A percentile compares a stretch with the other conserved stretches of the same genome.
Conservation (phyloP, 805 yeast species). For the Starmerella davenportii region DNA sequence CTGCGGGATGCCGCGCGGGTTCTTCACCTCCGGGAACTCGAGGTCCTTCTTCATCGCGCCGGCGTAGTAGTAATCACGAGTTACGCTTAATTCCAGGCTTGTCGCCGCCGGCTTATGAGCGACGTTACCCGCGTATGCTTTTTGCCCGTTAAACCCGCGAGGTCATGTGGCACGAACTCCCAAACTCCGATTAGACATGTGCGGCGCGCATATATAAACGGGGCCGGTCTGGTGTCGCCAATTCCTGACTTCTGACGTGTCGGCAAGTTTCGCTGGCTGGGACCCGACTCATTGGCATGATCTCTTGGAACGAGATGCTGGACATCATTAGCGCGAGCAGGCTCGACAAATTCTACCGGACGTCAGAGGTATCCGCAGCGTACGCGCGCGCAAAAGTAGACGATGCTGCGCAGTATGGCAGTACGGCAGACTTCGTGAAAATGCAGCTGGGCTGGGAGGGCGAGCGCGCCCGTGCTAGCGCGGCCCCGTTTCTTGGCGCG, state of each 20-base stretch:
- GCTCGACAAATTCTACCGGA: conserved; percentile 16
- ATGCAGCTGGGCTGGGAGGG: conserved; percentile 20
- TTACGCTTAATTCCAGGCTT: no score
- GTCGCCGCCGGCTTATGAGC: no score
- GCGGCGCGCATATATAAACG: no score
- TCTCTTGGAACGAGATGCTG: conserved; percentile 10
- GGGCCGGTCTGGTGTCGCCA: neutral
- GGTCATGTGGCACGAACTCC: neutral
- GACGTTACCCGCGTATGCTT: no score
- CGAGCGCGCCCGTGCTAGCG: conserved; percentile 1
- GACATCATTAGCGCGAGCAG: conserved; percentile 11
- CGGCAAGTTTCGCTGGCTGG: no score
- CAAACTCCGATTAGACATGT: neutral
- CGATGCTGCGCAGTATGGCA: conserved; percentile 12
- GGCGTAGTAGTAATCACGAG: no score
- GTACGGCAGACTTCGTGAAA: conserved; percentile 17
- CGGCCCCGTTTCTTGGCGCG: conserved; percentile 10
- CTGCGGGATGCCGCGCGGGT: conserved; percentile 91
- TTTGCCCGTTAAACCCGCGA: neutral
- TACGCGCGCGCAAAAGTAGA: conserved; percentile 8
- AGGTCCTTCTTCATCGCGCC: conserved; percentile 12
- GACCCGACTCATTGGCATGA: no score
- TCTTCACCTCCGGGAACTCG: conserved; percentile 25
- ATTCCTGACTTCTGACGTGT: no score
- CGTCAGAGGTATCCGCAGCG: conserved; percentile 16